Evolutionary conservation across 345 rosid genomes (phyloP), one percentile per base, ranked within the genome.

Genomic region (Populus alba): DNA sequence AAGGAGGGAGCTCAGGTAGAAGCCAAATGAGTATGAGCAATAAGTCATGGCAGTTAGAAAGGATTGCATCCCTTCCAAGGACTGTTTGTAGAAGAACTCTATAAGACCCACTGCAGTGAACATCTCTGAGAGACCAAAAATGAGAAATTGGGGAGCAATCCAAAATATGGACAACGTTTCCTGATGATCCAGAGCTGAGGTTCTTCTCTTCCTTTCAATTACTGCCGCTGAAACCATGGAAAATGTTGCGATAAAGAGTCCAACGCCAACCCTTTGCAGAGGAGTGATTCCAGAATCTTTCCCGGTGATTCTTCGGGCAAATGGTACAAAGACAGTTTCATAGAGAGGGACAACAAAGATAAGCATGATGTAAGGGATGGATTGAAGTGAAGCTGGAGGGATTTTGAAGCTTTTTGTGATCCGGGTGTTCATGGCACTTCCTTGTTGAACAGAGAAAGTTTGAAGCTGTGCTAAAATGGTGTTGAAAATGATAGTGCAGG

Each of bases 41-140:
- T 88, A 88, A 5, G 97, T 89, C 85, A 89, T 79, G 68, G 95
- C 93, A 0, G 92, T 92, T 12, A 87, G 77, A 70, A 92, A 89
- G 0, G 89, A 87, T n/a, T 83, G 87, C 95, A 91, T 92, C 61
- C 91, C 89, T 51, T 78, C 85, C 1, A 86, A 80, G 1, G 92
- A 86, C 77, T 92, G 94, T 74, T 84, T 88, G 84, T 92, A 92
- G 82, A 92, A 92, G 81, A 92, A 90, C 79, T 90, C 97, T 7
- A 92, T 83, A 11, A 87, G 78, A 22, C 97, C 95, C 1, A 91
- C 91, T 7, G 91, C 89, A 0, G 95, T 90, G 80, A 92, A 90
- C 93, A 90, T 91, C 75, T 91, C 88, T 8, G 95, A 87, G 2
- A 90, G 75, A 6, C 94, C 91, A 13, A 92, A 92, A 68, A 92